phyloP scores from a whole-genome alignment of 805 yeast genomes.

The Pichia occidentalis region DNA sequence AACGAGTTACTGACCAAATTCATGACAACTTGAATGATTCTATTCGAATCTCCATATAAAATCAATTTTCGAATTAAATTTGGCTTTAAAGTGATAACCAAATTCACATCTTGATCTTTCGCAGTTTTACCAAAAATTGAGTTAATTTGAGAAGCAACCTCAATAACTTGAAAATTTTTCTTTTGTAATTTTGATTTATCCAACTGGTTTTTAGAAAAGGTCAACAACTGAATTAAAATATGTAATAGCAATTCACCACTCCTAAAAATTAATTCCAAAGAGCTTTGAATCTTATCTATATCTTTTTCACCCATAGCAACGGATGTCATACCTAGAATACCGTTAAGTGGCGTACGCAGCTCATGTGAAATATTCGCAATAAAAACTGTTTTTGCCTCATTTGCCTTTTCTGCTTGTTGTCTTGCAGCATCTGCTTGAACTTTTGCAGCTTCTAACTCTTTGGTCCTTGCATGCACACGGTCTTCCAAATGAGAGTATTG shows the following conservation, averaged over 20 bases:
- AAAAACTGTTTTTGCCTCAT: slow-evolving; percentile 92
- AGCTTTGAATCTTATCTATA: slow-evolving; percentile 57
- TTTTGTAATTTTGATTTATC: slow-evolving; percentile 79
- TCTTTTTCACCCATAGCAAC: slow-evolving; percentile 87
- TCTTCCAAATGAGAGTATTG: slow-evolving; percentile 85
- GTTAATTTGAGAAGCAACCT: slow-evolving; percentile 76
- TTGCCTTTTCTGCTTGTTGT: slow-evolving; percentile 66
- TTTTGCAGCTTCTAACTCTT: slow-evolving; percentile 82
- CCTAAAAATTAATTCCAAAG: slow-evolving; percentile 75
- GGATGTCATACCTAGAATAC: slow-evolving; percentile 93
- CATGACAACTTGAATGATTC: slow-evolving; percentile 89
- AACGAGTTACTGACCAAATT: slow-evolving; percentile 85
- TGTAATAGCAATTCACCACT: slow-evolving; percentile 88
- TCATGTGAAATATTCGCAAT: slow-evolving; percentile 93
- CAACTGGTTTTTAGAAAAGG: slow-evolving; percentile 87
- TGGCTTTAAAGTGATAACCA: slow-evolving; percentile 60
- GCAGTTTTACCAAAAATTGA: slow-evolving; percentile 82
- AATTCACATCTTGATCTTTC: slow-evolving; percentile 63
- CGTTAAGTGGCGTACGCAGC: slow-evolving; percentile 90
- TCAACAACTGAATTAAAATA: slow-evolving; percentile 80
- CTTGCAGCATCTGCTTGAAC: slow-evolving; percentile 53
- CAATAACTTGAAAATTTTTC: slow-evolving; percentile 70
- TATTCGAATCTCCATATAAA: slow-evolving; percentile 79
- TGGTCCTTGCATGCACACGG: slow-evolving; percentile 78
- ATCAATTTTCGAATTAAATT: slow-evolving; percentile 54